These are phyloP conservation scores for Tuber calosporum DNA, from an alignment of 495 filamentous ascomycete species.

Conservation along the genomic window DNA sequence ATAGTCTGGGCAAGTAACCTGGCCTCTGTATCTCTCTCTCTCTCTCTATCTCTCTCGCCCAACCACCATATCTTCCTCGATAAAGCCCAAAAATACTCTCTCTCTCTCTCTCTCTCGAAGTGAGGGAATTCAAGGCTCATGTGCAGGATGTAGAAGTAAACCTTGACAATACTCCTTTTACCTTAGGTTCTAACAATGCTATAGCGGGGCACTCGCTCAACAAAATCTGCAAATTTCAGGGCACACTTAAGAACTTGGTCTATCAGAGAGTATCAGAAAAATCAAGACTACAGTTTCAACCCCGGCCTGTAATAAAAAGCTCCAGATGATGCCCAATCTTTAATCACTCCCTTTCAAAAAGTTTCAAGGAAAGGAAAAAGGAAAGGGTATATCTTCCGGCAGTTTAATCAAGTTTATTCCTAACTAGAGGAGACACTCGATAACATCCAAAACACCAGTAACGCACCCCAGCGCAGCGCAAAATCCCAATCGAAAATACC, in stretches of 20 bases:
- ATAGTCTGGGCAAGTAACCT: neutral
- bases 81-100: neutral
- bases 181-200: too few species aligned
- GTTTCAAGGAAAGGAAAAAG: too few species aligned
- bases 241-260: too few species aligned
- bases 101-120: neutral
- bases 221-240: neutral
- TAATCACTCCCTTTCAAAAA: neutral
- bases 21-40: neutral
- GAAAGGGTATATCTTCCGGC: too few species aligned
- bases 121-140: neutral
- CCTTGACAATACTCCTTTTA: neutral
- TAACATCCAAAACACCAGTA: neutral
- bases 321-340: neutral
- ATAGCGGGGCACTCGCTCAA: neutral
- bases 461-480: neutral
- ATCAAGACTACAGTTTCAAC: neutral
- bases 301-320: neutral
- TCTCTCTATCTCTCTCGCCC: too few species aligned
- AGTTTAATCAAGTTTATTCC: too few species aligned
- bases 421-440: too few species aligned
- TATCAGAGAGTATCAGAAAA: too few species aligned
- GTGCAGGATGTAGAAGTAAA: neutral
- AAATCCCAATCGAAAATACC: neutral
- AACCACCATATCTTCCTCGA: neutral